phyloP scores from a whole-genome alignment of 2,329 filamentous ascomycete species.

The Talaromyces sp. region DNA sequence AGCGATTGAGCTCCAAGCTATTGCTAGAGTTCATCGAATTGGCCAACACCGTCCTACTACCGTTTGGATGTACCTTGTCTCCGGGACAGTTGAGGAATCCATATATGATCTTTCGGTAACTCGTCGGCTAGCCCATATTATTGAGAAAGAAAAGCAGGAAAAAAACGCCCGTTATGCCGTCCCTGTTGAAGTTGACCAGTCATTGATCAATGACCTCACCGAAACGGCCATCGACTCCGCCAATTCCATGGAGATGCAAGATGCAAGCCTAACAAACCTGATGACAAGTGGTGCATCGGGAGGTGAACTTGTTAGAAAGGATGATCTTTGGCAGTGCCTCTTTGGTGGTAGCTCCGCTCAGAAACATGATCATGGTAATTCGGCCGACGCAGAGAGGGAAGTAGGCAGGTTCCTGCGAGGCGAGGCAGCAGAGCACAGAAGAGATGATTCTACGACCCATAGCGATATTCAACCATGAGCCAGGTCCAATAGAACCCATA shows the following conservation, averaged over 20 bases:
- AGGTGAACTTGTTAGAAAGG: slow-evolving; percentile 77
- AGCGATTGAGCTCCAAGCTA: slow-evolving; percentile 89
- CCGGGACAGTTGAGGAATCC: slow-evolving; percentile 85
- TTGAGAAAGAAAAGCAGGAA: slow-evolving; percentile 43
- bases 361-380: slow-evolving; percentile 22
- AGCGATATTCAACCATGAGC: background rate
- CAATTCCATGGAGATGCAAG: slow-evolving; percentile 80
- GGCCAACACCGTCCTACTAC: slow-evolving; percentile 86
- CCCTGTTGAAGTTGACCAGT: slow-evolving; percentile 1
- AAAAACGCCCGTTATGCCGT: slow-evolving; percentile 21
- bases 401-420: slow-evolving; percentile 56
- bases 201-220: slow-evolving; percentile 35
- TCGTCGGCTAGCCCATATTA: slow-evolving; percentile 77
- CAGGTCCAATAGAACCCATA: background rate
- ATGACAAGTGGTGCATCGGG: slow-evolving; percentile 70
- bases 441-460: slow-evolving; percentile 10
- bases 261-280: slow-evolving; percentile 69
- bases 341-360: slow-evolving; percentile 68
- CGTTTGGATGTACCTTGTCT: slow-evolving; percentile 93
- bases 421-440: slow-evolving; percentile 57
- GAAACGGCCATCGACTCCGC: slow-evolving; percentile 75
- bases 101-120: slow-evolving; percentile 86
- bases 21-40: slow-evolving; percentile 92
- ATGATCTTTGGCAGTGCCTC: slow-evolving; percentile 85
- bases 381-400: slow-evolving; percentile 43